Base-by-base conservation (phyloP, 129 eudicot genomes). In the Heracleum sosnowskyi region DNA sequence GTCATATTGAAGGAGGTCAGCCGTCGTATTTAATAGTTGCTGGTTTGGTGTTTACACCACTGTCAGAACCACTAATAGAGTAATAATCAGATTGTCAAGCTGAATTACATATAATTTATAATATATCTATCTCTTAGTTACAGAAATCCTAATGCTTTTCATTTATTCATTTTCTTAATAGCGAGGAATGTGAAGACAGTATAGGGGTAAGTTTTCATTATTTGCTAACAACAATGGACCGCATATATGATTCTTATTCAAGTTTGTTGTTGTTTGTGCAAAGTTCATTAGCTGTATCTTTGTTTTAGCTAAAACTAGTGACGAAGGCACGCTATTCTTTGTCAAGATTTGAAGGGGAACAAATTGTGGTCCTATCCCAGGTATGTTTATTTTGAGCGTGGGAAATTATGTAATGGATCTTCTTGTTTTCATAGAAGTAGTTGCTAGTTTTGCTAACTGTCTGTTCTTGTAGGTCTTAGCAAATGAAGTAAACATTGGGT, bases 1-100 rank as follows among this genome's bases (percentile, higher is more conserved):
- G 83, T 90, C 93, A 94, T 76, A 88, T 91, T 45, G 98, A 94
- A 83, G 97, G 91, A 76, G 97, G 91, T 77, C 96, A 85, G 82
- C 97, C 97, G 53, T 94, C 98, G 53, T 94, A 94, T 64, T 53
- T 94, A 29, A 90, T 94, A 84, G 92, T 91, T 76, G 97, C 96
- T 88, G 98, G 98, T 69, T 83, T 94, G 86, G 97, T 94, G 82
- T 94, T 94, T 76, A 94, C 98, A 40, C 97, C 96, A 79, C 87
- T 94, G 28, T 89, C 98, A 62, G 98, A 94, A 81, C 98, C 97
- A 69, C 88, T 94, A 70, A 91, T 94, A 79, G 98, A 88, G 98
- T 94, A 94, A 90, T 77, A 22, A 11, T 46, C 34, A 41, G 22
- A 53, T 40, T 79, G 18, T 79, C 41, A 8, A 60, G 60, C 45